phyloP scores from a whole-genome alignment of 352 stramenopile species.

The Globisporangium middletonii region DNA sequence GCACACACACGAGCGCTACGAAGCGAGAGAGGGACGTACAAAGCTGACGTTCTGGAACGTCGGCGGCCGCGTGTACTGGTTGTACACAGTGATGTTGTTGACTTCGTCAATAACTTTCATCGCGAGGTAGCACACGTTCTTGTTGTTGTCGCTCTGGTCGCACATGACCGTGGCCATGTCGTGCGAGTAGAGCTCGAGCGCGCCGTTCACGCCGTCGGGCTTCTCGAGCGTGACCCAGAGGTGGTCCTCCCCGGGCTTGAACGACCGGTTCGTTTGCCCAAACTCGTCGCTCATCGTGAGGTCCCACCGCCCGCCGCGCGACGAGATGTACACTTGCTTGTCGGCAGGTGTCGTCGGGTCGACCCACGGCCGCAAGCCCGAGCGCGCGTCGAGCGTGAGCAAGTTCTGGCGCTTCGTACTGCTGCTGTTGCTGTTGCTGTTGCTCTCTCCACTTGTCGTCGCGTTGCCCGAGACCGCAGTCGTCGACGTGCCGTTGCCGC shows the following conservation, averaged over 20 bases:
- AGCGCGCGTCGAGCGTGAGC: slow-evolving; percentile 27
- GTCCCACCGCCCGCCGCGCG: slow-evolving; percentile 44
- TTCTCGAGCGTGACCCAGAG: slow-evolving; percentile 65
- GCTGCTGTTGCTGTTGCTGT: slow-evolving; percentile 2
- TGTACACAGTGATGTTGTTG: slow-evolving; percentile 61
- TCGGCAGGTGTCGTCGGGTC: slow-evolving; percentile 49
- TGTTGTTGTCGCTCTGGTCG: slow-evolving; percentile 18
- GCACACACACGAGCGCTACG: not conserved
- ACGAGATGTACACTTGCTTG: slow-evolving; percentile 34
- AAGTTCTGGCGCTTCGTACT: slow-evolving; percentile 6
- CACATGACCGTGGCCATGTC: slow-evolving; percentile 55
- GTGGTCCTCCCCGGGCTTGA: slow-evolving; percentile 47
- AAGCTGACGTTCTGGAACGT: slow-evolving; percentile 44
- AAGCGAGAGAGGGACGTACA: slow-evolving; percentile 14
- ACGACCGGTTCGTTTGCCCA: slow-evolving; percentile 34
- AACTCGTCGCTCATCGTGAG: slow-evolving; percentile 78
- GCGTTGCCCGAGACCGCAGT: not conserved
- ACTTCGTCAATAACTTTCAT: slow-evolving; percentile 51
- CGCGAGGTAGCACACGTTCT: slow-evolving; percentile 39
- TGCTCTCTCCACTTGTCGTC: not conserved
- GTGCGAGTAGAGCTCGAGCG: slow-evolving; percentile 56
- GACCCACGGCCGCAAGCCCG: slow-evolving; percentile 47
- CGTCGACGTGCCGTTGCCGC: slow-evolving; percentile 7
- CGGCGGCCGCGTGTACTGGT: slow-evolving; percentile 53
- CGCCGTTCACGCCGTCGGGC: slow-evolving; percentile 60